Evolutionary conservation across 1,284 basidiomycete species (phyloP), one percentile per base, ranked within the genome.

Genomic region (Vanrija humicola): DNA sequence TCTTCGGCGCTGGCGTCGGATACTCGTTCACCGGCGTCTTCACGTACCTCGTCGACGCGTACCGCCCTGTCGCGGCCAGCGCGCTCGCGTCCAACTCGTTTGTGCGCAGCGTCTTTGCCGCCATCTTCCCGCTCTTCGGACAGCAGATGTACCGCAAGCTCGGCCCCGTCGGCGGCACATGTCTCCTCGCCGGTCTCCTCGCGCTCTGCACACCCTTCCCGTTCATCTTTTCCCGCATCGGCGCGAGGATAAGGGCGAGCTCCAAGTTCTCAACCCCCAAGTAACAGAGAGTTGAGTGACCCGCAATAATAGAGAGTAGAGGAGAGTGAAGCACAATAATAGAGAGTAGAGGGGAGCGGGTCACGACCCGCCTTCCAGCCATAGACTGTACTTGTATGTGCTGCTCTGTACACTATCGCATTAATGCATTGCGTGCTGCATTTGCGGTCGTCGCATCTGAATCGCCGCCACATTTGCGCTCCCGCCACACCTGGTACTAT

Each of bases 21-120:
- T 86, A 82, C 62, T 80, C 83, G 26, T 90, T 83, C 72, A 83
- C 82, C 0, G 81, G 82, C 1, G 84, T 83, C 2, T 89, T 89
- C 77, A 87, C 86, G 1, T 79, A 74, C 50, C 72, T 78, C 25
- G 68, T 65, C 40, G 63, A 64, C 21, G 85, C 86, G 0, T 90
- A 88, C 69, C 82, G 86, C 12, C 87, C 87, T 0, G 85, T 89
- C 43, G 86, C 88, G 0, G 88, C 88, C 1, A 84, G 82, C 10
- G 87, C 87, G 0, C 84, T 90, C 82, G 86, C 87, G 0, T 79
- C 83, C 28, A 90, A 90, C 68, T 84, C 81, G 38, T 84, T 84
- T 12, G 68, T 87, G 64, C 79, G 88, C 1, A 83, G 81, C 1
- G 70, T 79, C 0, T 88, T 90, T 60, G 87, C 87, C 0, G 85